phyloP scores from a whole-genome alignment of 2,329 filamentous ascomycete species.

The Fusarium equiseti region DNA sequence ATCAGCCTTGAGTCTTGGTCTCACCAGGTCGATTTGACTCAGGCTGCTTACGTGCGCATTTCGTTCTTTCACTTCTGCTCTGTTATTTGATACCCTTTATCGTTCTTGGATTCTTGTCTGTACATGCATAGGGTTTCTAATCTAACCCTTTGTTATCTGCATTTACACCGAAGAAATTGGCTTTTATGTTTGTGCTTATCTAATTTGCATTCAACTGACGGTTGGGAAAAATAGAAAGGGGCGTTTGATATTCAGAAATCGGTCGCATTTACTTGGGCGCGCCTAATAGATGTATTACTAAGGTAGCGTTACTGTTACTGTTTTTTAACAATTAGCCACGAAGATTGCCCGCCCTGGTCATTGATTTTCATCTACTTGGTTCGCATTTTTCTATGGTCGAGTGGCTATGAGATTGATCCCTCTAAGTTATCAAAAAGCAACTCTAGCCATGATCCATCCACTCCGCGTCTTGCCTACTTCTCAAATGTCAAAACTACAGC shows the following conservation, averaged over 20 bases:
- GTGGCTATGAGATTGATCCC: neutral
- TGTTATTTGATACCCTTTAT: constrained; percentile 49
- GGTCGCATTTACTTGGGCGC: constrained; percentile 24
- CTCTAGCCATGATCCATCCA: constrained; percentile 7
- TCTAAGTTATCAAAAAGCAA: constrained; percentile 25
- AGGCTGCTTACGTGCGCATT: constrained; percentile 5
- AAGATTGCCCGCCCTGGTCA: constrained; percentile 9
- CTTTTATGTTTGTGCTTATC: constrained; percentile 23
- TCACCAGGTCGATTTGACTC: constrained; percentile 4
- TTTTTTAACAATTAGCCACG: constrained; percentile 17
- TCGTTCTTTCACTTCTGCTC: constrained; percentile 41
- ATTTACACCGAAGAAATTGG: constrained; percentile 23
- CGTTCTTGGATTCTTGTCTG: constrained; percentile 29
- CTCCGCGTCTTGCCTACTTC: constrained; percentile 10
- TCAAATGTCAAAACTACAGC: constrained; percentile 1
- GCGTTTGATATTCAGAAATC: constrained; percentile 5
- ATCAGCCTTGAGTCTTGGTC: neutral
- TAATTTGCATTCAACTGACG: constrained; percentile 21
- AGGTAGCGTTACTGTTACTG: constrained; percentile 19
- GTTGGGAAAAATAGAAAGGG: constrained; percentile 37
- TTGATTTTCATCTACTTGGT: constrained; percentile 10
- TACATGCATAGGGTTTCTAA: constrained; percentile 18
- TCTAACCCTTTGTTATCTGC: constrained; percentile 18
- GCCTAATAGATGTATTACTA: constrained; percentile 27
- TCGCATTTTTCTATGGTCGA: constrained; percentile 7